These are phyloP conservation scores for Aspergillus amoenus DNA, from an alignment of 2,329 filamentous ascomycete genomes.

Conservation along the genomic window DNA sequence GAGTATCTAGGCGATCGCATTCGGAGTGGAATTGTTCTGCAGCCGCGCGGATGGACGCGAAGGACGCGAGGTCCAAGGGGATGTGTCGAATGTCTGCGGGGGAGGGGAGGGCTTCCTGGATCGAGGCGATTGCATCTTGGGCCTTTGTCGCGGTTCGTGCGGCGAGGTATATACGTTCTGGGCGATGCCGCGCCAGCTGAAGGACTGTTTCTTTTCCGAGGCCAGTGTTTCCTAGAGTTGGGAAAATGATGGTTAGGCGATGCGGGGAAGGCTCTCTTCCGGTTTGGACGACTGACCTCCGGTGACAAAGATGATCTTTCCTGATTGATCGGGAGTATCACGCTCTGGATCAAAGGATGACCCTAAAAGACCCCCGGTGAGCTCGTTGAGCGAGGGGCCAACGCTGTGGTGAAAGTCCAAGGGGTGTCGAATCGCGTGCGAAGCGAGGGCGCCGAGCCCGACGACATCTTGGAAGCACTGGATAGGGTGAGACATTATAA, in stretches of 20 bases:
- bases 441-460: background rate
- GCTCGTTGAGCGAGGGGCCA: conserved; percentile 36
- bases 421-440: conserved; percentile 26
- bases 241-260: background rate
- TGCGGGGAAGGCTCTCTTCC: background rate
- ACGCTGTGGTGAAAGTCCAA: conserved; percentile 30
- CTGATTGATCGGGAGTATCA: conserved; percentile 47
- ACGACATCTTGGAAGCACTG: conserved; percentile 7
- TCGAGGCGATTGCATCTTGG: conserved; percentile 45
- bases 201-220: conserved; percentile 49
- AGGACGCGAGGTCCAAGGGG: conserved; percentile 51
- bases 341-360: conserved; percentile 42
- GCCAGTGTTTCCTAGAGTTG: conserved; percentile 43
- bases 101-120: conserved; percentile 33
- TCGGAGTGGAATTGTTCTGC: conserved; percentile 43
- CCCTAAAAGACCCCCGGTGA: conserved; percentile 34
- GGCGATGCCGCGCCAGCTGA: conserved; percentile 51
- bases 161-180: conserved; percentile 56
- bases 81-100: conserved; percentile 46
- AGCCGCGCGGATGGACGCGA: conserved; percentile 49
- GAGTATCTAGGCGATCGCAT: conserved; percentile 44
- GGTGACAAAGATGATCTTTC: conserved; percentile 53
- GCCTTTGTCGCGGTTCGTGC: conserved; percentile 48
- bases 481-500: background rate
- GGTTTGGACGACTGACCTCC: conserved; percentile 40